Evolutionary conservation across 2,329 filamentous ascomycete genomes (phyloP), one percentile per base, ranked within the genome.

Genomic region (Fusarium xyrophilum): DNA sequence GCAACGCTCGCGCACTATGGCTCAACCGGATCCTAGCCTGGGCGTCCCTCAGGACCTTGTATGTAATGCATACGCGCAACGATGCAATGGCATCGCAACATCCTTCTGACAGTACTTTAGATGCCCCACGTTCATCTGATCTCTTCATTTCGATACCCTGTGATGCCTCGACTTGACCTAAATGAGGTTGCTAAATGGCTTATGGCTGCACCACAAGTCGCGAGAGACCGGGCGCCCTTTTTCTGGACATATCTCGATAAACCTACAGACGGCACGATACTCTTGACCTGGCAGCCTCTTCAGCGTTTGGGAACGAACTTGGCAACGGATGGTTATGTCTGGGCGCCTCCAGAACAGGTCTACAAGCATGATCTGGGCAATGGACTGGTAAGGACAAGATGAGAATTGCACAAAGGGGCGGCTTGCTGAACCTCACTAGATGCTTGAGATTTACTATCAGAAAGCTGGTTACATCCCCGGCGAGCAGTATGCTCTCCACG

Each of bases 231-330:
- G 68, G 90, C 93, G 50, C 88, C 95, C 5, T 94, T 99, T 85
- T 92, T 91, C 80, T 99, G 95, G 95, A 94, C 91, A 46, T 97
- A 95, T 78, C 87, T 98, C 59, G 89, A 96, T 73, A 87, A 89
- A 55, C 95, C 95, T 14, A 85, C 85, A 54, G 93, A 97, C 79
- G 93, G 93, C 58, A 91, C 90, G 12, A 86, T 97, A 44, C 87
- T 96, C 76, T 84, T 98, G 67, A 91, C 91, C 54, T 98, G 95
- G 95, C 93, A 97, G 78, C 91, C 95, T 4, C 83, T 91, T 54
- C 86, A 89, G 73, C 87, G 89, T 60, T 79, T 92, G 57, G 88
- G 87, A 7, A 89, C 86, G 3, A 90, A 89, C 73, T 97, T 94
- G 76, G 90, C 95, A 12, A 97, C 91, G 36, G 95, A 99, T 82